phyloP scores from a whole-genome alignment of 495 filamentous ascomycete species.

The Neurospora sp. region DNA sequence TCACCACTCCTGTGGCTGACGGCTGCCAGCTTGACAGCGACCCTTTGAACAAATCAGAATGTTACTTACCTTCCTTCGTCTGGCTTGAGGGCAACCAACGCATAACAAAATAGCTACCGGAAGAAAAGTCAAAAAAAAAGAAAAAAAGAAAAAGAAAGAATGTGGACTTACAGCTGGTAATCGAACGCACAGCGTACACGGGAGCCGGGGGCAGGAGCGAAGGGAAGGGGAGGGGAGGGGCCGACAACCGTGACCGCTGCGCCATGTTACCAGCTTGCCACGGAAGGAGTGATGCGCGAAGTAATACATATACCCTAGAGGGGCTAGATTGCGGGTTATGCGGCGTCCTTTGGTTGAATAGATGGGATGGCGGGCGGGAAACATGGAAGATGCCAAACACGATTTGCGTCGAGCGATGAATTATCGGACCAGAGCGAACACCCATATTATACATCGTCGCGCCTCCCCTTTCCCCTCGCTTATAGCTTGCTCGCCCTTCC shows the following conservation, averaged over 20 bases:
- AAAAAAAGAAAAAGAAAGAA: neutral
- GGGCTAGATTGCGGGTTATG: neutral
- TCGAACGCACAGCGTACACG: neutral
- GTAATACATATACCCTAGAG: neutral
- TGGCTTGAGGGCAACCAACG: neutral
- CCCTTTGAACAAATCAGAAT: neutral
- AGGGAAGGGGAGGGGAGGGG: neutral
- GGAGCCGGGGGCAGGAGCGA: neutral
- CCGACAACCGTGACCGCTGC: neutral
- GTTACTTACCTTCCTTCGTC: neutral
- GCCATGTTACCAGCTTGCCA: neutral
- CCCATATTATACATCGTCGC: neutral
- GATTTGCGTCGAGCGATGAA: neutral
- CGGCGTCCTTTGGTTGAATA: neutral
- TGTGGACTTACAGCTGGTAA: neutral
- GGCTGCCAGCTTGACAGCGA: too few relatives aligned
- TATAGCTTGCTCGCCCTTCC: constrained; percentile 29
- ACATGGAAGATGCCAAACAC: neutral
- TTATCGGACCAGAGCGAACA: neutral
- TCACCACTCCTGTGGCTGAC: too few relatives aligned
- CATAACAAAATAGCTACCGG: neutral
- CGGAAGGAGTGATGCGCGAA: neutral
- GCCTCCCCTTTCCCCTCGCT: neutral
- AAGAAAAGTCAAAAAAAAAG: neutral
- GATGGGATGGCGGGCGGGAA: neutral